Percentiles rank a stretch among this genome's conserved stretches.
Conservation (phyloP, 306 rosid species). For the Trifolium dubium region DNA sequence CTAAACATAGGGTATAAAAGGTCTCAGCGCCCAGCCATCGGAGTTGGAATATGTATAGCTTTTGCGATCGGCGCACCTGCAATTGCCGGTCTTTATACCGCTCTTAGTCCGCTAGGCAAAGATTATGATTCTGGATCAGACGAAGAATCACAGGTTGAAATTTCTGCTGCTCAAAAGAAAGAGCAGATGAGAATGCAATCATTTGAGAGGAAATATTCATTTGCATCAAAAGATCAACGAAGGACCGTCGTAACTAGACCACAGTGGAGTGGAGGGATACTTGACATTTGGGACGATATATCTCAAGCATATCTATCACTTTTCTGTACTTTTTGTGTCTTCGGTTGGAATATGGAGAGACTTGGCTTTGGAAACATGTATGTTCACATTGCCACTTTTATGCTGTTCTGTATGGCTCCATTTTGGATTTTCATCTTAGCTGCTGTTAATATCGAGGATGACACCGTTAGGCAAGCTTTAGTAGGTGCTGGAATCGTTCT, state of each 20-base stretch:
- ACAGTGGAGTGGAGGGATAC: slow-evolving; percentile 86
- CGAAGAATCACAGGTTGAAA: slow-evolving; percentile 68
- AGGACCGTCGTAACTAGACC: slow-evolving; percentile 54
- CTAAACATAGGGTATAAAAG: slow-evolving; percentile 84
- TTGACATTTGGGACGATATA: slow-evolving; percentile 83
- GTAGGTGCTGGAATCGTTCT: slow-evolving; percentile 69
- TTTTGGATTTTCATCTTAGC: slow-evolving; percentile 93
- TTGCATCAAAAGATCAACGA: slow-evolving; percentile 57
- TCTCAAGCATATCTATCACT: slow-evolving; percentile 83
- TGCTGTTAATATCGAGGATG: slow-evolving; percentile 82
- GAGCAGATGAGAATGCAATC: slow-evolving; percentile 51
- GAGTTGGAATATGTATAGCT: slow-evolving; percentile 83
- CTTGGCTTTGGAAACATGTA: slow-evolving; percentile 95
- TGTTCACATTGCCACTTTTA: slow-evolving; percentile 87
- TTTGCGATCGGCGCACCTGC: slow-evolving; percentile 89
- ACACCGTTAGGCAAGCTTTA: slow-evolving; percentile 66
- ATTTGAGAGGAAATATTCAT: slow-evolving; percentile 74
- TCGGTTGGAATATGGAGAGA: slow-evolving; percentile 99
- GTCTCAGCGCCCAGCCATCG: slow-evolving; percentile 81
- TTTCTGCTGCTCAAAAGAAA: slow-evolving; percentile 33
- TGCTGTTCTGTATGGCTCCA: slow-evolving; percentile 94
- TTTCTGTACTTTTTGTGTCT: slow-evolving; percentile 85
- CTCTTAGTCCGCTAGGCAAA: slow-evolving; percentile 88
- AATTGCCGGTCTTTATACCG: slow-evolving; percentile 72
- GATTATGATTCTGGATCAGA: slow-evolving; percentile 77